Evolutionary conservation across 2,329 filamentous ascomycete species (phyloP).

Genomic region (Mycocentrospora acerina): DNA sequence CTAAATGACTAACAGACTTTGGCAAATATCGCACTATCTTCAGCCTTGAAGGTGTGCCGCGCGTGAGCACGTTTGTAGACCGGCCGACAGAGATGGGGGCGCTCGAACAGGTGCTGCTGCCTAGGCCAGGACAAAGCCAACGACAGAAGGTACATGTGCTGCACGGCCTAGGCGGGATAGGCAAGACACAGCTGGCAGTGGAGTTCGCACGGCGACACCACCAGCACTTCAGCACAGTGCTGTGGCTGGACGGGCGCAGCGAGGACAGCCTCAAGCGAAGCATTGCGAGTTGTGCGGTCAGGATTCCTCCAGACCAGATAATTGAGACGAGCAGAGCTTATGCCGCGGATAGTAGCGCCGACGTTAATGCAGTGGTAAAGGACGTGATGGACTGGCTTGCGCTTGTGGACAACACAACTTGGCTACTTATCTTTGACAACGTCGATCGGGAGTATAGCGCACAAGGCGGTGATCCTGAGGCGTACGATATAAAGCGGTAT

Average conservation of each 20-base stretch:
- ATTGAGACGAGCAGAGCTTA: constrained; percentile 15
- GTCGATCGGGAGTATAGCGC: constrained; percentile 11
- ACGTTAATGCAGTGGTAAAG: constrained; percentile 20
- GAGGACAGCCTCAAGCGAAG: constrained; percentile 20
- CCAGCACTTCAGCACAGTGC: constrained; percentile 18
- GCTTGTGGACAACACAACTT: constrained; percentile 11
- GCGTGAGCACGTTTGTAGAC: constrained; percentile 17
- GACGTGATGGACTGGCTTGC: constrained; percentile 19
- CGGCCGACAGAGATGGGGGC: constrained; percentile 16
- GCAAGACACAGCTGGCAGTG: constrained; percentile 20
- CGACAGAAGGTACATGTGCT: constrained; percentile 18
- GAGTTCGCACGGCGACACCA: constrained; percentile 24
- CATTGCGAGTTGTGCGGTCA: constrained; percentile 17
- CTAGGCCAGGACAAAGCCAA: constrained; percentile 1
- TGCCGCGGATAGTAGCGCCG: constrained; percentile 5
- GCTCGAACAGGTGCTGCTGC: constrained; percentile 18
- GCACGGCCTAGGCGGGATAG: constrained; percentile 23
- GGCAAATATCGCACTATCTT: constrained; percentile 11
- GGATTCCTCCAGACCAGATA: constrained; percentile 18
- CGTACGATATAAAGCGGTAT: constrained; percentile 14
- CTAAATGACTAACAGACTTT: constrained; percentile 11
- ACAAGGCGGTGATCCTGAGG: constrained; percentile 4
- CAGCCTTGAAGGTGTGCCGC: constrained; percentile 21
- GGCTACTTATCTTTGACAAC: constrained; percentile 22
- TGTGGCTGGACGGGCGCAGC: constrained; percentile 23